These are phyloP conservation scores for Aquilaria malaccensis DNA, from an alignment of 345 rosid genomes.

Conservation along the genomic window DNA sequence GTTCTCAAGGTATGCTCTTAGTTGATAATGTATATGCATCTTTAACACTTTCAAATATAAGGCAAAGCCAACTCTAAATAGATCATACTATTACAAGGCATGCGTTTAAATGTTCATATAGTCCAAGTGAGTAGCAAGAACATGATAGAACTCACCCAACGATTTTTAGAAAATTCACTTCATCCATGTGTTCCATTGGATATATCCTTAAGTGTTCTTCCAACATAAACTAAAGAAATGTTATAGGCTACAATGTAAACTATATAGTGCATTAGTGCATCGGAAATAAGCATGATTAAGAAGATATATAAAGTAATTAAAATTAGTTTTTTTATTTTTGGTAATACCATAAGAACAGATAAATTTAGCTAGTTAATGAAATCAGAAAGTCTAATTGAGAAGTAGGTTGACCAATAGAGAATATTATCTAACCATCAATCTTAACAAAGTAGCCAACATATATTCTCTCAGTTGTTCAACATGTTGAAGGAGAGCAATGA, in stretches of 20 bases:
- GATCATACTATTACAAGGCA: not conserved
- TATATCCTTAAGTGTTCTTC: slow-evolving; percentile 52
- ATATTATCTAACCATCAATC: slow-evolving; percentile 37
- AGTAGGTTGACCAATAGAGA: slow-evolving; percentile 4
- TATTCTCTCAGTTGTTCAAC: slow-evolving; percentile 46
- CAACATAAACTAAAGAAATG: slow-evolving; percentile 45
- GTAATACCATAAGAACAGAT: slow-evolving; percentile 1
- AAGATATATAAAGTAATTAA: not conserved
- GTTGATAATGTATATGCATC: no score
- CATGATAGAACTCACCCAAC: slow-evolving; percentile 27
- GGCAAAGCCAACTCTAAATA: no score
- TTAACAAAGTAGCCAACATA: slow-evolving; percentile 48
- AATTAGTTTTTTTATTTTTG: no score
- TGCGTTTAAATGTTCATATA: not conserved
- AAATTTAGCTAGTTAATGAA: slow-evolving; percentile 3
- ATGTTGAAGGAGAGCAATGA: slow-evolving; percentile 53
- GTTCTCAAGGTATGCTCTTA: no score
- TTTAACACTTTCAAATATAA: no score
- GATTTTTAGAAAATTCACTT: slow-evolving; percentile 39
- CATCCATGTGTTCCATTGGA: slow-evolving; percentile 49
- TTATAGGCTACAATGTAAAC: slow-evolving; percentile 36
- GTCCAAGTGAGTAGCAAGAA: not conserved
- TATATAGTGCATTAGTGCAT: not conserved
- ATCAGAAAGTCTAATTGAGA: slow-evolving; percentile 3
- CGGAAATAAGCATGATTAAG: not conserved